phyloP scores from a whole-genome alignment of 2,329 filamentous ascomycete species.

The Fusarium tricinctum region DNA sequence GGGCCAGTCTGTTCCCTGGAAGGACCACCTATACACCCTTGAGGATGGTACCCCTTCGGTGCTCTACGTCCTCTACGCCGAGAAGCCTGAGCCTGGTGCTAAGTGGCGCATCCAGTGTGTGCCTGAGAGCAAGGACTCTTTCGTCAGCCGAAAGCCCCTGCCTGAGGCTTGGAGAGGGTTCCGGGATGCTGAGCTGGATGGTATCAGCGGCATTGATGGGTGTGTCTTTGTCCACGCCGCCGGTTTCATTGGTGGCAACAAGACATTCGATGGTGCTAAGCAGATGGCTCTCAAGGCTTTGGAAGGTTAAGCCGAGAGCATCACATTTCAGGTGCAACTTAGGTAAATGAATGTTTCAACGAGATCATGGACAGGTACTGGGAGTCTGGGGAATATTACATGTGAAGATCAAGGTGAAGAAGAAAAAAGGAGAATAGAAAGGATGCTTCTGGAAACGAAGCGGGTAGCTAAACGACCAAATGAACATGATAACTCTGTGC shows the following conservation, averaged over 20 bases:
- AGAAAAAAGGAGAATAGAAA: conserved; percentile 33
- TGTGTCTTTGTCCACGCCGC: conserved; percentile 94
- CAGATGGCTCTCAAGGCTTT: conserved; percentile 87
- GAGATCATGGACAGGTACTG: conserved; percentile 14
- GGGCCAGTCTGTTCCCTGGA: conserved; percentile 87
- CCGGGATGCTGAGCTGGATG: conserved; percentile 86
- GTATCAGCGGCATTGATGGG: conserved; percentile 76
- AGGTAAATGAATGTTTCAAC: conserved; percentile 6
- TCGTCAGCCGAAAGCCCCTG: conserved; percentile 90
- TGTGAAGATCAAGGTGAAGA: conserved; percentile 11
- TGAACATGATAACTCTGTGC: conserved; percentile 43
- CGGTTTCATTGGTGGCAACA: conserved; percentile 96
- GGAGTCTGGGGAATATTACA: conserved; percentile 20
- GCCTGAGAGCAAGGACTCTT: conserved; percentile 86
- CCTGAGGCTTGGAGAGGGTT: conserved; percentile 94
- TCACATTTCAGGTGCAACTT: conserved; percentile 3
- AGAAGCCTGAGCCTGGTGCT: conserved; percentile 78
- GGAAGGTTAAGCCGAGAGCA: conserved; percentile 54
- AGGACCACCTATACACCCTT: conserved; percentile 92
- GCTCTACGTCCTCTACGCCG: conserved; percentile 91
- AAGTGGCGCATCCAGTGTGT: conserved; percentile 97
- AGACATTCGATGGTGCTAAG: conserved; percentile 88
- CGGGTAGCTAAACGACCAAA: conserved; percentile 44
- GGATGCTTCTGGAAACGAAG: conserved; percentile 34
- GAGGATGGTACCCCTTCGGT: conserved; percentile 75